These are phyloP conservation scores for Pseudogymnoascus sp. DNA, from an alignment of 2,329 filamentous ascomycete species.

Conservation along the genomic window DNA sequence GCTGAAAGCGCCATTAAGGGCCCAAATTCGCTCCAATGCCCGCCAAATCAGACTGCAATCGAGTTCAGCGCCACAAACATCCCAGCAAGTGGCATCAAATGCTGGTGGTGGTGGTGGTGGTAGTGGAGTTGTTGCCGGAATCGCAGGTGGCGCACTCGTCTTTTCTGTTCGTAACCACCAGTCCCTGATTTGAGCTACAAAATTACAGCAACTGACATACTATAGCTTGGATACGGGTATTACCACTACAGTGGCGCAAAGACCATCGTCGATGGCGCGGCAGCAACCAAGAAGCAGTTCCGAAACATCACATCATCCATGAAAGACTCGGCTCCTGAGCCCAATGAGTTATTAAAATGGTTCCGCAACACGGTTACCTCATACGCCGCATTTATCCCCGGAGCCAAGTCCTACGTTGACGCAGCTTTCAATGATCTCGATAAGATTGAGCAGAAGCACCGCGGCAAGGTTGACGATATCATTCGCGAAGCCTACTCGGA, in stretches of 20 bases:
- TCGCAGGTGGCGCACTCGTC: constrained; percentile 41
- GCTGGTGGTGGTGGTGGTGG: constrained; percentile 22
- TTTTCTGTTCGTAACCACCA: constrained; percentile 26
- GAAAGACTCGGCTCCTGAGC: constrained; percentile 52
- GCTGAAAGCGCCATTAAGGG: constrained; percentile 13
- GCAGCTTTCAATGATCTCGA: constrained; percentile 63
- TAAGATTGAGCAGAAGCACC: constrained; percentile 56
- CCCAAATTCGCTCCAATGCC: constrained; percentile 24
- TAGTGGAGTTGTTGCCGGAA: constrained; percentile 37
- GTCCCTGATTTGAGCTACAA: not conserved
- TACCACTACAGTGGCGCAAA: constrained; percentile 42
- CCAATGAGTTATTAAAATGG: constrained; percentile 58
- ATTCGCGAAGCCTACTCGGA: constrained; percentile 59
- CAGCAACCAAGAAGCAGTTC: constrained; percentile 53
- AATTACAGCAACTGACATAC: not conserved
- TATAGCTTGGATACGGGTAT: constrained; percentile 38
- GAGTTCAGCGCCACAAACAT: constrained; percentile 8
- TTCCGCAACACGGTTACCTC: constrained; percentile 58
- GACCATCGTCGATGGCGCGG: constrained; percentile 38
- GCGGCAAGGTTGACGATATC: constrained; percentile 61
- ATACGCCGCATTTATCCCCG: constrained; percentile 65
- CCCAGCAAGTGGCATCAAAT: constrained; percentile 18
- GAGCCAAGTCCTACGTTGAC: constrained; percentile 60
- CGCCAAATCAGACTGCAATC: constrained; percentile 20
- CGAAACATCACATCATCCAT: constrained; percentile 51